phyloP scores from a whole-genome alignment of 129 eudicot species.

The Helianthus tuberosus region DNA sequence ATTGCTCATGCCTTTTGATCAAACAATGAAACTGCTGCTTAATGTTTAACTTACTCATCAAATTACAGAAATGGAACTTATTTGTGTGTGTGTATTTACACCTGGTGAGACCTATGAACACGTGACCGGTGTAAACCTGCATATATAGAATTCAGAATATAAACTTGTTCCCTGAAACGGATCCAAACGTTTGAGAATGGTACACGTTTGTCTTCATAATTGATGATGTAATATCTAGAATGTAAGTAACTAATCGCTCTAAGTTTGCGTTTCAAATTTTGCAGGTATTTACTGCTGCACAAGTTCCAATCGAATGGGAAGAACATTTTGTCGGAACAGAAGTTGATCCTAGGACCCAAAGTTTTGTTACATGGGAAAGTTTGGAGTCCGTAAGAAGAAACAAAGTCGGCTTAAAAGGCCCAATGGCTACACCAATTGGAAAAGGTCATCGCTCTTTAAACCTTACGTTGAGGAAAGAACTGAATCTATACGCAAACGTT shows the following conservation, averaged over 20 bases:
- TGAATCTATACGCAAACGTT: slow-evolving; percentile 93
- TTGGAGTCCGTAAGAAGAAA: slow-evolving; percentile 84
- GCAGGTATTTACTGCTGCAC: slow-evolving; percentile 81
- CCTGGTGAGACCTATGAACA: not conserved
- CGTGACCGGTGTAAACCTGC: not conserved
- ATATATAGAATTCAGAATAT: not conserved
- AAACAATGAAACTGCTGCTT: too few relatives aligned
- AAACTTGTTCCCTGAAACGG: not conserved
- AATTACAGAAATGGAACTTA: too few relatives aligned
- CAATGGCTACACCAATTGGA: slow-evolving; percentile 99
- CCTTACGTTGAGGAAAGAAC: slow-evolving; percentile 95
- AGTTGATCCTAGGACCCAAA: slow-evolving; percentile 95
- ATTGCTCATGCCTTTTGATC: not conserved
- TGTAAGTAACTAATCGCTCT: slow-evolving; percentile 1
- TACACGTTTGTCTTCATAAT: not conserved
- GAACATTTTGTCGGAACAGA: slow-evolving; percentile 90
- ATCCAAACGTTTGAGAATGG: not conserved
- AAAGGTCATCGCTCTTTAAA: slow-evolving; percentile 97
- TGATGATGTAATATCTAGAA: not conserved
- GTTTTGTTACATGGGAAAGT: slow-evolving; percentile 98
- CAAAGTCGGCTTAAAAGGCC: slow-evolving; percentile 92
- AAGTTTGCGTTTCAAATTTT: not conserved
- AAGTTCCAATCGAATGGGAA: slow-evolving; percentile 96
- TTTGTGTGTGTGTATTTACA: not conserved
- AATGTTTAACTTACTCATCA: too few relatives aligned